A percentile compares a stretch with the other conserved stretches of the same genome.
Conservation (phyloP, 768 basidiomycete genomes). For the Russula compacta region DNA sequence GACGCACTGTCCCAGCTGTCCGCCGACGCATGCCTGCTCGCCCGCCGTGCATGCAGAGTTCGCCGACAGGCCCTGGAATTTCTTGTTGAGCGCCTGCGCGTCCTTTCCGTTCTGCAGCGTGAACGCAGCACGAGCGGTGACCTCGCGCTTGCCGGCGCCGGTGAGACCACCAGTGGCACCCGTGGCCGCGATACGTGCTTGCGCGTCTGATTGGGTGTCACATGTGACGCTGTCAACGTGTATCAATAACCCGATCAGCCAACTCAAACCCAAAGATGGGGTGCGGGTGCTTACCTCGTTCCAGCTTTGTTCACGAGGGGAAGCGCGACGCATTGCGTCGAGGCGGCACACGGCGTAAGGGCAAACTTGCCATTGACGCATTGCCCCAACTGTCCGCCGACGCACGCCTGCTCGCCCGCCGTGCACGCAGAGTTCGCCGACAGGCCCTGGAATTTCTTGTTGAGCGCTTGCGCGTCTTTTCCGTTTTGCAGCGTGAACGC, state of each 20-base stretch:
- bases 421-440: slow-evolving; percentile 27
- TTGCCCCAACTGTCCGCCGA: slow-evolving; percentile 15
- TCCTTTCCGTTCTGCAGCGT: slow-evolving; percentile 21
- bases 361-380: slow-evolving; percentile 22
- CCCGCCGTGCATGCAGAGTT: slow-evolving; percentile 30
- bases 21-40: slow-evolving; percentile 19
- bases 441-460: slow-evolving; percentile 20
- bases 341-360: slow-evolving; percentile 9
- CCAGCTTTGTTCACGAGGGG: slow-evolving; percentile 27
- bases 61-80: slow-evolving; percentile 20
- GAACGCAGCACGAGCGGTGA: slow-evolving; percentile 15
- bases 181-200: slow-evolving; percentile 20
- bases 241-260: too few relatives aligned
- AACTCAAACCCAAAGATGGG: too few relatives aligned
- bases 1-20: slow-evolving; percentile 21
- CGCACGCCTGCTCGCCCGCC: slow-evolving; percentile 25
- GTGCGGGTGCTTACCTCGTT: slow-evolving; percentile 25
- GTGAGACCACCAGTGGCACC: slow-evolving; percentile 25
- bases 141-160: slow-evolving; percentile 15
- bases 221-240: slow-evolving; percentile 22
- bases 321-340: slow-evolving; percentile 21
- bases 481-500: slow-evolving; percentile 22
- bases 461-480: slow-evolving; percentile 22
- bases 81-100: slow-evolving; percentile 22
- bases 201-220: slow-evolving; percentile 22